Percentiles rank a stretch among this genome's conserved stretches.
Conservation (phyloP, 176 grass and related monocot genomes). For the Ensete glaucum region DNA sequence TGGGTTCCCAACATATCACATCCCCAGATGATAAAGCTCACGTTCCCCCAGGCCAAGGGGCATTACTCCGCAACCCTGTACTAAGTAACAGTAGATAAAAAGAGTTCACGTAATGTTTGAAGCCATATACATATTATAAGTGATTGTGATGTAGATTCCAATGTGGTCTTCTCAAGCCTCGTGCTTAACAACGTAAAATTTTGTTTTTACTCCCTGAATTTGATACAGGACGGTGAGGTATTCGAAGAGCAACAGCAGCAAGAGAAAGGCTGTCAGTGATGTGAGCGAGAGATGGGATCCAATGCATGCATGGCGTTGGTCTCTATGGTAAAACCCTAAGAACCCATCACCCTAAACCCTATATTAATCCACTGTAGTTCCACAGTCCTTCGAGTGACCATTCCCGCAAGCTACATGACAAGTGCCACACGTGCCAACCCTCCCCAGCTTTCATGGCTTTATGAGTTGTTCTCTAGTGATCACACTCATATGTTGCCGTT, state of each 20-base stretch:
- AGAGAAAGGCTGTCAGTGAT: neutral
- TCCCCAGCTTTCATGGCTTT: too few species aligned
- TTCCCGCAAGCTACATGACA: too few species aligned
- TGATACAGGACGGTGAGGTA: neutral
- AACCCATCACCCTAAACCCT: neutral
- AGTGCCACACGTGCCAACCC: too few species aligned
- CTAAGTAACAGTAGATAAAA: too few species aligned
- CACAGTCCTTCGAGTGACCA: too few species aligned
- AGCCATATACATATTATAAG: too few species aligned
- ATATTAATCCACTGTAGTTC: neutral
- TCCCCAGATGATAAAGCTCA: too few species aligned
- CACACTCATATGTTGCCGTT: too few species aligned
- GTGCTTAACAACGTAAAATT: neutral
- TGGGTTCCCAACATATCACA: too few species aligned
- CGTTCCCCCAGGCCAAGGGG: neutral
- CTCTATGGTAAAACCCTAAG: neutral
- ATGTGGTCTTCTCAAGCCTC: neutral
- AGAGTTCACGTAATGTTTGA: too few species aligned
- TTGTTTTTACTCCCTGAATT: neutral
- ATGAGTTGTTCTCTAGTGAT: too few species aligned
- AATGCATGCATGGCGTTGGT: neutral
- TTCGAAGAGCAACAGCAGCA: neutral
- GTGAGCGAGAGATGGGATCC: constrained; percentile 1
- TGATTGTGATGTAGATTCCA: neutral
- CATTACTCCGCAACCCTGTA: neutral